Conservation (phyloP, 1,284 basidiomycete genomes). For the Schizophyllum amplum region DNA sequence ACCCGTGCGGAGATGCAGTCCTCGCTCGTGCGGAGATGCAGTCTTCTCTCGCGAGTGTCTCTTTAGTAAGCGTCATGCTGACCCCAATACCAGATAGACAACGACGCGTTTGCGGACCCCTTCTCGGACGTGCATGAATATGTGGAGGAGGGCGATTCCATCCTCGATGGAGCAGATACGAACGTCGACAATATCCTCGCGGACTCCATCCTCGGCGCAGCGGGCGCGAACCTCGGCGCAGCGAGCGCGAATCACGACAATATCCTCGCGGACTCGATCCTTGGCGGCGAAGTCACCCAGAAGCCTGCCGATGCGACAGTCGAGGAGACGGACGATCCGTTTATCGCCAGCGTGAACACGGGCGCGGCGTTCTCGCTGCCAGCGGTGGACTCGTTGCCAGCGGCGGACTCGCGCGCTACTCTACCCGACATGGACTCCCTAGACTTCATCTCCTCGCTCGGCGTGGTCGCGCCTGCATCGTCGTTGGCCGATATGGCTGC, state of each 20-base stretch:
- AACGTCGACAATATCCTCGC: background rate
- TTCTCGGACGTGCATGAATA: background rate
- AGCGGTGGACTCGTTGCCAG: background rate
- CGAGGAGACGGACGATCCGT: no score
- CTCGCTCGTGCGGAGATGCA: background rate
- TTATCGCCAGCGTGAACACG: no score
- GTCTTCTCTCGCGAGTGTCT: background rate
- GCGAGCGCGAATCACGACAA: background rate
- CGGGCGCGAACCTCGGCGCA: background rate
- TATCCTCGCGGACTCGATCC: background rate
- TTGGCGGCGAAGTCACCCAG: no score
- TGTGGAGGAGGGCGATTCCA: background rate
- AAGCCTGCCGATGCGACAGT: no score
- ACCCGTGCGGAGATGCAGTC: background rate
- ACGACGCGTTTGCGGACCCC: background rate
- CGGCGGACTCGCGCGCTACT: no score
- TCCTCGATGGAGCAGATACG: background rate
- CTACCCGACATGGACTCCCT: background rate
- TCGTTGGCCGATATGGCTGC: background rate
- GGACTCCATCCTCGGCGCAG: background rate
- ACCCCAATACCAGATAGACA: background rate
- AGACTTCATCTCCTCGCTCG: background rate
- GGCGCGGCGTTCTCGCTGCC: background rate
- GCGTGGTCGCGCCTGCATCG: background rate
- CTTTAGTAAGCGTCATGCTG: background rate